These are phyloP conservation scores for Debaryomyces coudertii DNA, from an alignment of 1,139 yeast species.

Conservation along the genomic window DNA sequence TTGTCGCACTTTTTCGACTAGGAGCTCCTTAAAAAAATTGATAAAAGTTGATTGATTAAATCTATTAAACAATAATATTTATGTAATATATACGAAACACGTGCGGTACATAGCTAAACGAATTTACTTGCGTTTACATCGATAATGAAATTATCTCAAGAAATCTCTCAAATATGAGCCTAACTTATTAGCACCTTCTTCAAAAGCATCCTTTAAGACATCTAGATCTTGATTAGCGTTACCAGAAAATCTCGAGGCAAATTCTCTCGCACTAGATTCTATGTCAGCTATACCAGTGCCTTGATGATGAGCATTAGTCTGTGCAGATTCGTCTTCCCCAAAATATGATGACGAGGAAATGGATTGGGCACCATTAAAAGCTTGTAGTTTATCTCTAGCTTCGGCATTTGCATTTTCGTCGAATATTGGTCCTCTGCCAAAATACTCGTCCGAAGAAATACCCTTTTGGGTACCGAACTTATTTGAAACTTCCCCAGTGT, in stretches of 20 bases:
- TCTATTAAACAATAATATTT: slow-evolving; percentile 8
- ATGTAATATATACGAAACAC: slow-evolving; percentile 4
- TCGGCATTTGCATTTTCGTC: slow-evolving; percentile 80
- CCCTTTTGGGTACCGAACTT: slow-evolving; percentile 91
- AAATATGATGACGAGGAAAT: slow-evolving; percentile 92
- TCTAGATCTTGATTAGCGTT: slow-evolving; percentile 88
- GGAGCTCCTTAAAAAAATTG: no score
- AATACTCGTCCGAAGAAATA: slow-evolving; percentile 91
- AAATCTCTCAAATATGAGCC: slow-evolving; percentile 86
- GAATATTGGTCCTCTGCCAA: slow-evolving; percentile 81
- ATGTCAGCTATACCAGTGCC: slow-evolving; percentile 38
- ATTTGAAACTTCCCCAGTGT: slow-evolving; percentile 72
- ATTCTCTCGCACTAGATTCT: slow-evolving; percentile 65
- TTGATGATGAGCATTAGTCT: slow-evolving; percentile 27
- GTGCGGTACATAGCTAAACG: background rate
- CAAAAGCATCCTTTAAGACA: slow-evolving; percentile 88
- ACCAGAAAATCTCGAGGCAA: slow-evolving; percentile 68
- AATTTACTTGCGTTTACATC: background rate
- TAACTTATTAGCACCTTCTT: slow-evolving; percentile 88
- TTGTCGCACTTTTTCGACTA: no score
- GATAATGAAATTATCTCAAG: slow-evolving; percentile 44
- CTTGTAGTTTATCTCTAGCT: slow-evolving; percentile 75
- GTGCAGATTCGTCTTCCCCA: slow-evolving; percentile 73
- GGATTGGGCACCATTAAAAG: slow-evolving; percentile 83
- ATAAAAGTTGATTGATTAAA: background rate